These are phyloP conservation scores for Mortierella claussenii DNA, from an alignment of 192 early-diverging fungal species.

Conservation along the genomic window DNA sequence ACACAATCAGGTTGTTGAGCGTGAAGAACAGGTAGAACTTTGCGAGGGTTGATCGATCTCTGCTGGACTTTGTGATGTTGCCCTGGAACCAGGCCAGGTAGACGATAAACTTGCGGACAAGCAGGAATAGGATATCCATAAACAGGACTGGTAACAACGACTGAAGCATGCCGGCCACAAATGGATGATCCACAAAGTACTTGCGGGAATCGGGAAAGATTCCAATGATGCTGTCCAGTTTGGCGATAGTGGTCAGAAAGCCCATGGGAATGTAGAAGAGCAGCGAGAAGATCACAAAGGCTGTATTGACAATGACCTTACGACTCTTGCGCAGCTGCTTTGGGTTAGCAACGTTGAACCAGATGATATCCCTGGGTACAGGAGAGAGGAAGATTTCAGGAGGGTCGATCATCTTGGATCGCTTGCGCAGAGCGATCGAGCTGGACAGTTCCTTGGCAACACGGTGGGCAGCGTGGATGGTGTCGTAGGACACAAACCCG, in stretches of 20 bases:
- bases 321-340: constrained; percentile 58
- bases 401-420: constrained; percentile 34
- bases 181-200: constrained; percentile 60
- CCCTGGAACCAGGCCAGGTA: constrained; percentile 75
- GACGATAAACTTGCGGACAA: constrained; percentile 72
- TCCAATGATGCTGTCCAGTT: constrained; percentile 64
- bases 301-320: constrained; percentile 49
- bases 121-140: constrained; percentile 72
- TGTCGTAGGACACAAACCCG: constrained; percentile 75
- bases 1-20: constrained; percentile 74
- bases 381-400: constrained; percentile 66
- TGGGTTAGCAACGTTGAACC: constrained; percentile 73
- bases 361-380: constrained; percentile 81
- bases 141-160: constrained; percentile 73
- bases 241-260: constrained; percentile 67
- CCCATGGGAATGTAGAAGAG: constrained; percentile 76
- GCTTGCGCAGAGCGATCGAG: constrained; percentile 6
- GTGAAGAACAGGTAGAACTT: constrained; percentile 83
- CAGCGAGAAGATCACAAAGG: constrained; percentile 69
- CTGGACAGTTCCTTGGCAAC: constrained; percentile 57
- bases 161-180: constrained; percentile 68
- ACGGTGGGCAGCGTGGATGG: constrained; percentile 59
- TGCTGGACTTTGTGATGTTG: constrained; percentile 72
- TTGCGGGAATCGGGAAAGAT: constrained; percentile 60
- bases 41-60: constrained; percentile 74